Conservation (phyloP, 169 alveolate genomes). For the Eimeria mitis region DNA sequence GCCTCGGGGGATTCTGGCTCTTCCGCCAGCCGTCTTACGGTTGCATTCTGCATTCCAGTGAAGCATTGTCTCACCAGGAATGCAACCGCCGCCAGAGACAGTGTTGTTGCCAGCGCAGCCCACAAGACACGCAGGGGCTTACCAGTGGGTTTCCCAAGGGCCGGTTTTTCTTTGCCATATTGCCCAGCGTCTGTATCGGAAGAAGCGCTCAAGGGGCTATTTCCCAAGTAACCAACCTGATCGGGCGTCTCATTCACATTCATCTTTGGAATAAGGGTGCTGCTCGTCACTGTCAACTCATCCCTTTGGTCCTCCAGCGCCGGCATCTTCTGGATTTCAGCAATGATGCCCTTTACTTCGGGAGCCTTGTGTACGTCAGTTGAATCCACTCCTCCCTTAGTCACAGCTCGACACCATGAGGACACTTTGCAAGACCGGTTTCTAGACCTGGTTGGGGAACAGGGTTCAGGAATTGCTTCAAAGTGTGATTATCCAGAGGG, state of each 20-base stretch:
- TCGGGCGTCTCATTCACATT: neutral
- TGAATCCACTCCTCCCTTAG: neutral
- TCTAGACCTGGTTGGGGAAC: neutral
- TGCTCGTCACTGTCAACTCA: neutral
- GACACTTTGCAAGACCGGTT: neutral
- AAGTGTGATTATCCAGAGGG: neutral
- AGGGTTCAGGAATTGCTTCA: neutral
- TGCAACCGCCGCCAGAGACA: neutral
- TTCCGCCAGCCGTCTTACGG: neutral
- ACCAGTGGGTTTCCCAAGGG: neutral
- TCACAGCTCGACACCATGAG: neutral
- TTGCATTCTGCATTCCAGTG: neutral
- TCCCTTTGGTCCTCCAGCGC: neutral
- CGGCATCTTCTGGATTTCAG: neutral
- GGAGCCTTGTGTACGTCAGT: neutral
- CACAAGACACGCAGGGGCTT: neutral
- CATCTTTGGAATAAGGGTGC: neutral
- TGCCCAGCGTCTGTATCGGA: neutral
- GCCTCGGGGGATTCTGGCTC: neutral
- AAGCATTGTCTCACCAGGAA: conserved; percentile 1
- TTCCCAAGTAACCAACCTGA: neutral
- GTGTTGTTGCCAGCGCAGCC: neutral
- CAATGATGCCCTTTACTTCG: neutral
- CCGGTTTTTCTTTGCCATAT: neutral
- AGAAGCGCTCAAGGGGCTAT: neutral